phyloP scores from a whole-genome alignment of 805 yeast genomes.

The Monosporozyma aquatica region DNA sequence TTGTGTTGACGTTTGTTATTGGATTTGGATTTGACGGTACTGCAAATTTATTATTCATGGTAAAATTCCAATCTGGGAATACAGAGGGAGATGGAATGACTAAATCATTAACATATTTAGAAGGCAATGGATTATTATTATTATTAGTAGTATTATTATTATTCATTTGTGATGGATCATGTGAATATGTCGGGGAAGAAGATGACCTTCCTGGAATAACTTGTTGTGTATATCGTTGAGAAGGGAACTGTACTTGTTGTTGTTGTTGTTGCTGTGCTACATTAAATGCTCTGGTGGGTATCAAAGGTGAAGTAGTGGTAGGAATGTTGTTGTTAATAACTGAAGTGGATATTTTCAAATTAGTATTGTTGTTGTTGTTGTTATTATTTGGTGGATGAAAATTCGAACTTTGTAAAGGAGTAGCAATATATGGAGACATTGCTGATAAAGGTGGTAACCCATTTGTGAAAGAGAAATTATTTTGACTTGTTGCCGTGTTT shows the following conservation, averaged over 20 bases:
- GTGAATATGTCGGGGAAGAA: slow-evolving; percentile 1
- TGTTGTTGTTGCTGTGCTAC: too few relatives aligned
- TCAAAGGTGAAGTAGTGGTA: slow-evolving; percentile 20
- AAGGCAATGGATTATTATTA: too few relatives aligned
- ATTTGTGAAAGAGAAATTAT: slow-evolving; percentile 7
- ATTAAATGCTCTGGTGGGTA: slow-evolving; percentile 5
- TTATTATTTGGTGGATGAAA: slow-evolving; percentile 4
- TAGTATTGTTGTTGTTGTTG: slow-evolving; percentile 7
- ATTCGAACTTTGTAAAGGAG: slow-evolving; percentile 27
- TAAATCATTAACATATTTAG: slow-evolving; percentile 29
- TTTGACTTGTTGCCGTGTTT: not conserved
- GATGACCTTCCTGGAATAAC: not conserved
- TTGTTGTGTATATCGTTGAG: slow-evolving; percentile 11
- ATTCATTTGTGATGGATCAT: not conserved
- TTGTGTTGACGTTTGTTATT: not conserved
- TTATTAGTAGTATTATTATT: slow-evolving; percentile 4
- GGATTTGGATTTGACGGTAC: slow-evolving; percentile 1
- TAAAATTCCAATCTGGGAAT: slow-evolving; percentile 28
- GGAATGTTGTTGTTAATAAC: slow-evolving; percentile 3
- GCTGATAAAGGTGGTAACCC: slow-evolving; percentile 27
- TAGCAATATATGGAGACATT: slow-evolving; percentile 28
- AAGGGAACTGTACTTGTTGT: slow-evolving; percentile 14
- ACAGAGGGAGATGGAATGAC: slow-evolving; percentile 28
- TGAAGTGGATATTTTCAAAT: too few relatives aligned
- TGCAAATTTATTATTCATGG: slow-evolving; percentile 7